Conservation (phyloP, 257 asterid species). For the Solanum sitiens region DNA sequence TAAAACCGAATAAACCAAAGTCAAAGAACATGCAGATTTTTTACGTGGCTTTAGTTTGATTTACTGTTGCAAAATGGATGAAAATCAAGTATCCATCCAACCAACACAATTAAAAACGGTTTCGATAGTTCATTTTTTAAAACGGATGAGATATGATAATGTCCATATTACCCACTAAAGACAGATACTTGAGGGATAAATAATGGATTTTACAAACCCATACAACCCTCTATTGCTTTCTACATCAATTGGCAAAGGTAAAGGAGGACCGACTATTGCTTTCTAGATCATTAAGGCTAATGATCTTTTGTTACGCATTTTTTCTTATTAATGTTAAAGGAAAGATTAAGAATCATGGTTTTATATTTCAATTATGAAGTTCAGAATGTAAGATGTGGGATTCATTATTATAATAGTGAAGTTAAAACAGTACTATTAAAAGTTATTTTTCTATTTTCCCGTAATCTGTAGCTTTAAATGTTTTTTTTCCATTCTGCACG, state of each 20-base stretch:
- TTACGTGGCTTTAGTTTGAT: background rate
- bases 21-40: background rate
- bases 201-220: background rate
- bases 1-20: background rate
- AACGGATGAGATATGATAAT: background rate
- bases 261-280: background rate
- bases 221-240: background rate
- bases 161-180: background rate
- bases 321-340: background rate
- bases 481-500: background rate
- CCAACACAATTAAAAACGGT: background rate
- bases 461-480: background rate
- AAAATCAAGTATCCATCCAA: background rate
- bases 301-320: background rate
- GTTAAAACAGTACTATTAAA: background rate
- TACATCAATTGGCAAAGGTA: background rate
- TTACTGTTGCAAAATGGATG: background rate
- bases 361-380: background rate
- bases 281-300: background rate
- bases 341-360: background rate
- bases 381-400: background rate
- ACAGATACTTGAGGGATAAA: background rate
- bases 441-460: background rate
- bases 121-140: background rate
- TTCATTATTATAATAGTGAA: background rate